Conservation (phyloP, 1,284 basidiomycete species). For the Coniophora puteana region DNA sequence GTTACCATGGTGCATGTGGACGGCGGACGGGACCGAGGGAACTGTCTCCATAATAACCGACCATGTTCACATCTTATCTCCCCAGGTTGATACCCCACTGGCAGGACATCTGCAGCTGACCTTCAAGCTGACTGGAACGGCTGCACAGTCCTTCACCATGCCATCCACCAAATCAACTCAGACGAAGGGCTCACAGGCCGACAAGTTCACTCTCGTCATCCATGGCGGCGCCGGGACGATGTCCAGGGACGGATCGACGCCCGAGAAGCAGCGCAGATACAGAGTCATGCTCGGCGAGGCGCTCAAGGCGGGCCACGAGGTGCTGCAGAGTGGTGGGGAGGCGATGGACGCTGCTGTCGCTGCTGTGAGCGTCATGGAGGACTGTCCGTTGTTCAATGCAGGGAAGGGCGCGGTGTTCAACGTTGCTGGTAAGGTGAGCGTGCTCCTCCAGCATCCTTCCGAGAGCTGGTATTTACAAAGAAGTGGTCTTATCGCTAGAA, state of each 20-base stretch:
- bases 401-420: conserved; percentile 83
- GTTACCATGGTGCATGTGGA: too few relatives aligned
- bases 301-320: conserved; percentile 57
- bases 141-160: too few relatives aligned
- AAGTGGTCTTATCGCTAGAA: conserved; percentile 39
- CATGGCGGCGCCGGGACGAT: conserved; percentile 80
- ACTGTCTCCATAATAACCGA: too few relatives aligned
- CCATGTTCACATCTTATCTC: too few relatives aligned
- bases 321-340: conserved; percentile 65
- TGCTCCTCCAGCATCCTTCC: not conserved
- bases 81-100: too few relatives aligned
- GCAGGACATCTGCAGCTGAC: too few relatives aligned
- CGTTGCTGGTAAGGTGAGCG: conserved; percentile 61
- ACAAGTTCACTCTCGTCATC: conserved; percentile 69
- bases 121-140: too few relatives aligned
- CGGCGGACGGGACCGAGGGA: too few relatives aligned
- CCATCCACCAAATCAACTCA: too few relatives aligned
- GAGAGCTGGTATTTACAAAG: not conserved
- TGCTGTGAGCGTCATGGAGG: conserved; percentile 73
- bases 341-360: conserved; percentile 82
- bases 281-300: conserved; percentile 51
- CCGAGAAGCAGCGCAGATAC: conserved; percentile 57
- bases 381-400: conserved; percentile 75
- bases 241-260: conserved; percentile 54
- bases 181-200: too few relatives aligned